Evolutionary conservation across 805 yeast species (phyloP).

Genomic region (Vanderwaltozyma tropicalis): DNA sequence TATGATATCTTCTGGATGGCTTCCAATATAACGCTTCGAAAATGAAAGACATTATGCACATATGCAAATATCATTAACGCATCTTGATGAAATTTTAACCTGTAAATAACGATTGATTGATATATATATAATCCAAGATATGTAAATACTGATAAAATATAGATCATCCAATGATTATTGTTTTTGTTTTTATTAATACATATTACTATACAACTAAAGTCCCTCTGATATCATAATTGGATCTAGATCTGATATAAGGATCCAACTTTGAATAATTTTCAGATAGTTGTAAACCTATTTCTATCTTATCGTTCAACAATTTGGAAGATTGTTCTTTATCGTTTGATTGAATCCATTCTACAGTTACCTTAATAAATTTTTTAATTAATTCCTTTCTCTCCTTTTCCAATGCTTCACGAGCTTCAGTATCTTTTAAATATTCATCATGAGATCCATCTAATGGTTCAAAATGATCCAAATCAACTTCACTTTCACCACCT

Average conservation of each 20-base stretch:
- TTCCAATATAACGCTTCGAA: no score
- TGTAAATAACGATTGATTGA: neutral
- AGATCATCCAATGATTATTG: neutral
- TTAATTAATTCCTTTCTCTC: slow-evolving; percentile 48
- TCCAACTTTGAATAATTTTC: slow-evolving; percentile 62
- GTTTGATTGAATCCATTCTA: slow-evolving; percentile 53
- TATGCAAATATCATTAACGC: no score
- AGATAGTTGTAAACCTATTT: slow-evolving; percentile 42
- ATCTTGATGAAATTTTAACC: neutral
- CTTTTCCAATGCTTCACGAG: slow-evolving; percentile 34
- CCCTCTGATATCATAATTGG: slow-evolving; percentile 73
- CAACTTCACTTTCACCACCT: slow-evolving; percentile 60
- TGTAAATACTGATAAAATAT: no score
- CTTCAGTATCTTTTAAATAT: slow-evolving; percentile 34
- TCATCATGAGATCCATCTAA: slow-evolving; percentile 56
- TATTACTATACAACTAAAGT: slow-evolving; percentile 20
- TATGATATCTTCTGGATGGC: no score
- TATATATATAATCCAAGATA: no score
- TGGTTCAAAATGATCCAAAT: slow-evolving; percentile 43
- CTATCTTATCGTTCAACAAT: slow-evolving; percentile 44
- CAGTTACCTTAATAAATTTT: slow-evolving; percentile 53
- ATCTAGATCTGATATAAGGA: slow-evolving; percentile 71
- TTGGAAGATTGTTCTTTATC: slow-evolving; percentile 38
- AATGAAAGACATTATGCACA: no score
- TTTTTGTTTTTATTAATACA: neutral